A percentile compares a stretch with the other conserved stretches of the same genome.
Conservation (phyloP, 2,329 filamentous ascomycete genomes). For the Hymenoscyphus salicellus region DNA sequence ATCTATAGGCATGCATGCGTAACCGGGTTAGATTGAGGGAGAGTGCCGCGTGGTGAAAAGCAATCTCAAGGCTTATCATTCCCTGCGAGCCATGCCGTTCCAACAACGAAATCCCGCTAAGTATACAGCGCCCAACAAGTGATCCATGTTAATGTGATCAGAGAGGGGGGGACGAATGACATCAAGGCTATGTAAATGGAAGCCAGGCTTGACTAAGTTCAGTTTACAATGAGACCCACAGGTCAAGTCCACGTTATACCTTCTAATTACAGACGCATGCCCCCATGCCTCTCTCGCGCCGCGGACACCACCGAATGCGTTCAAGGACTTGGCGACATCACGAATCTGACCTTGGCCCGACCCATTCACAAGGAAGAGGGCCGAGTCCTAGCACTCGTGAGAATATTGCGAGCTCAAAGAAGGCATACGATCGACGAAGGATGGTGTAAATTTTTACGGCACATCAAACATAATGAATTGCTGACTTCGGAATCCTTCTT, state of each 20-base stretch:
- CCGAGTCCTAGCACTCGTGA: neutral
- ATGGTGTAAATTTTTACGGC: neutral
- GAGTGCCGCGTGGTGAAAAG: neutral
- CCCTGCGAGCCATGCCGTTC: neutral
- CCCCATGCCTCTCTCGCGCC: too few relatives aligned
- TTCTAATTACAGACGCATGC: too few relatives aligned
- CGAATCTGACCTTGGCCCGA: too few relatives aligned
- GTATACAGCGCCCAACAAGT: neutral
- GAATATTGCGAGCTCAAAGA: neutral
- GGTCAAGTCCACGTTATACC: too few relatives aligned
- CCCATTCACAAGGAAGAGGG: neutral
- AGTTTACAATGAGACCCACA: too few relatives aligned
- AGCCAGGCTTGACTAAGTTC: too few relatives aligned
- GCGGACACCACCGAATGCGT: too few relatives aligned
- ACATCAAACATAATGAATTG: neutral
- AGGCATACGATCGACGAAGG: neutral
- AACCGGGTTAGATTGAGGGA: neutral
- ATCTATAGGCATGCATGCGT: neutral
- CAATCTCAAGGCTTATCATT: neutral
- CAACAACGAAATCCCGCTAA: neutral
- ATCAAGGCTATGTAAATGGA: too few relatives aligned
- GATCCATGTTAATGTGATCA: neutral
- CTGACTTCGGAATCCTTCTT: neutral
- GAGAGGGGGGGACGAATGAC: too few relatives aligned
- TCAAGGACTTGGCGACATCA: too few relatives aligned